A percentile compares a stretch with the other conserved stretches of the same genome.
Conservation (phyloP, 1,139 yeast genomes). For the Meyerozyma smithsonii region DNA sequence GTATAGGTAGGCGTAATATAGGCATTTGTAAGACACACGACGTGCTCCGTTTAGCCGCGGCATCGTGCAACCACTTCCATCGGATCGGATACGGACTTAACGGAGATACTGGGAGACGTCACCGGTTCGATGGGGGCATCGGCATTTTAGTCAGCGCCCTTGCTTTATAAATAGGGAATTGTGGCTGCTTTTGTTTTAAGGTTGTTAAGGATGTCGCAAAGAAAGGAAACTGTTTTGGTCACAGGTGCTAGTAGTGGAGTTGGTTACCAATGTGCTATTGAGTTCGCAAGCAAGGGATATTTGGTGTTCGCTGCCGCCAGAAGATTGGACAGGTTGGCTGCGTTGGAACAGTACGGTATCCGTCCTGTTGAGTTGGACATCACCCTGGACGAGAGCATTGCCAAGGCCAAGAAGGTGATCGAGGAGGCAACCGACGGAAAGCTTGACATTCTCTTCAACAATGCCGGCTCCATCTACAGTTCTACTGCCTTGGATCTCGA, state of each 20-base stretch:
- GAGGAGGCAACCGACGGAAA: neutral
- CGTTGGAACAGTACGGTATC: conserved; percentile 3
- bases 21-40: too few relatives aligned
- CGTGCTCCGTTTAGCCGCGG: too few relatives aligned
- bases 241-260: neutral
- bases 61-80: too few relatives aligned
- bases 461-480: conserved; percentile 13
- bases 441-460: neutral
- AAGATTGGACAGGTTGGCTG: conserved; percentile 2
- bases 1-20: too few relatives aligned
- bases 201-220: too few relatives aligned
- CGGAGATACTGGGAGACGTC: too few relatives aligned
- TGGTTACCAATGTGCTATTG: neutral
- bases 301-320: neutral
- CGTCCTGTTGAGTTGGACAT: conserved; percentile 2
- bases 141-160: too few relatives aligned
- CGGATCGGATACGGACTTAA: too few relatives aligned
- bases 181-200: too few relatives aligned
- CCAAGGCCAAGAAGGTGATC: neutral
- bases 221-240: neutral
- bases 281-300: neutral
- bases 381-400: neutral
- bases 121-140: too few relatives aligned
- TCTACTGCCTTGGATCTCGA: conserved; percentile 17
- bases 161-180: too few relatives aligned